Base-by-base conservation (phyloP, 345 rosid genomes). In the Eucalyptus cloeziana region DNA sequence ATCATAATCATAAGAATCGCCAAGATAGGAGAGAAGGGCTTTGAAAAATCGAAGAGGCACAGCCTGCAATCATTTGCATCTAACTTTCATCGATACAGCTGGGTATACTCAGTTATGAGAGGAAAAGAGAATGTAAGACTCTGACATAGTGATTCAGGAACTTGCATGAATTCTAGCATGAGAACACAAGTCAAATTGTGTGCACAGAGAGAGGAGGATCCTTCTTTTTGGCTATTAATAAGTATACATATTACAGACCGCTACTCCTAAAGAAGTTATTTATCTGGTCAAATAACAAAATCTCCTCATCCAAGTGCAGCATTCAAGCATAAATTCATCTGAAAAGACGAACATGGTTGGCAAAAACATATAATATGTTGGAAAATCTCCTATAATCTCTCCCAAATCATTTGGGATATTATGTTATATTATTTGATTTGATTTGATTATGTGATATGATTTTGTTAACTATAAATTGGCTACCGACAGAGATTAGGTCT, bases 21-120 rank as follows among this genome's bases (percentile, higher is more conserved):
- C 98, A 91, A 97, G 98, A 94, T 94, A 97, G 87, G 96, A 94
- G 89, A 97, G 98, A 89, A 98, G 96, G 80, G 99, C 98, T 88
- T 93, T 92, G 88, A 96, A 94, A 52, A 98, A 97, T 81, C 95
- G 97, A 89, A 98, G 97, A 89, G 99, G 99, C 62, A 97, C 99
- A 67, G 93, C 97, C 99, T 97, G 98, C 52, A 31, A 27, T 76
- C 88, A 30, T 85, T 89, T 60, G 30, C 44, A 88, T 25, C 56
- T 25, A 85, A 56, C 86, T 58, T 51, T 71, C 62, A 76, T 45
- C 2, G 51, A 88, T 44, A 87, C 56, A 51, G 64, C 85, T 76
- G 83, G 47, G 83, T 44, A 71, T 11, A 76, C 30, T 76, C 64
- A 71, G 47, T 30, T 9, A 58, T 56, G 56, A 79, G 31, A 52